These are phyloP conservation scores for Gossypium stocksii DNA, from an alignment of 345 rosid species.

Conservation along the genomic window DNA sequence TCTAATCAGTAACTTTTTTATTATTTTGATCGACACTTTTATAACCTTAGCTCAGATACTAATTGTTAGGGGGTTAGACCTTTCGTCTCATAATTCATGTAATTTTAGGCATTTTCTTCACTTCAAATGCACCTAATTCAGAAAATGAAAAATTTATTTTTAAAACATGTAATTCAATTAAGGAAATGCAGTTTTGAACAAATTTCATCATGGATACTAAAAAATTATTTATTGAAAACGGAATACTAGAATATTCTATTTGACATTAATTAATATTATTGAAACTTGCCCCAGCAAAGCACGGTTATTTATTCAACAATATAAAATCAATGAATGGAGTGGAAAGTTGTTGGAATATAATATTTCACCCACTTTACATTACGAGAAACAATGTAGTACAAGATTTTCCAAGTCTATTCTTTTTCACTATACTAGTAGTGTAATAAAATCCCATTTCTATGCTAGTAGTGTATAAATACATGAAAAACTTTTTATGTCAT, in stretches of 20 bases:
- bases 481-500: too few relatives aligned
- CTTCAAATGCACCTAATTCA: too few relatives aligned
- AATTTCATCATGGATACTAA: background rate
- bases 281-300: background rate
- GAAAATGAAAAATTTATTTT: background rate
- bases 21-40: too few relatives aligned
- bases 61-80: fast-evolving
- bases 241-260: background rate
- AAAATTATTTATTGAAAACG: background rate
- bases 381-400: background rate
- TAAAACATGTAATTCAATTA: too few relatives aligned
- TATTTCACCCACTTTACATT: background rate
- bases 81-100: fast-evolving
- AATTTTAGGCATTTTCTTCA: fast-evolving
- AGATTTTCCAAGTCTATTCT: background rate
- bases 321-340: background rate
- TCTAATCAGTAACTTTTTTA: too few relatives aligned
- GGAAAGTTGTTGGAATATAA: background rate
- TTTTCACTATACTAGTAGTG: too few relatives aligned
- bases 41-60: too few relatives aligned
- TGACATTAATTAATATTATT: background rate
- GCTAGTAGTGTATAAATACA: too few relatives aligned
- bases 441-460: too few relatives aligned
- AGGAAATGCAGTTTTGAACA: background rate
- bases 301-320: background rate